phyloP scores from a whole-genome alignment of 495 filamentous ascomycete species.

The Parachaetomium inaequale region DNA sequence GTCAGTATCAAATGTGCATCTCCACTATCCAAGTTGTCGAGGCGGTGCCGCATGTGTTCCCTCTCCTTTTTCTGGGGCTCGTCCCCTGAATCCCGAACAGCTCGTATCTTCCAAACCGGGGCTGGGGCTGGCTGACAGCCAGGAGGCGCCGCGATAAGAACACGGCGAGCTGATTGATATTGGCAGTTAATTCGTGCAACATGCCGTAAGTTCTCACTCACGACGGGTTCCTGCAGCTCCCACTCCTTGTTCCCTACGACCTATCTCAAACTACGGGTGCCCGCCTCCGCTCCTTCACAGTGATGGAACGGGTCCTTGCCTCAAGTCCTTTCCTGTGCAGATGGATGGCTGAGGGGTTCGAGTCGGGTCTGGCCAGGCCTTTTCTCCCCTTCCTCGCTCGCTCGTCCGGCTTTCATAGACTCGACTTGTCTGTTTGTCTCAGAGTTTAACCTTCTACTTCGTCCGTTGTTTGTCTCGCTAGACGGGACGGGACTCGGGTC shows the following conservation, averaged over 20 bases:
- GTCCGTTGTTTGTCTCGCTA: too few relatives aligned
- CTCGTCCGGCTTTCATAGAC: background rate
- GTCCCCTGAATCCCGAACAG: too few relatives aligned
- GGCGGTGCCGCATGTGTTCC: background rate
- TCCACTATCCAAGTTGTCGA: background rate
- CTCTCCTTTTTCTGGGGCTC: too few relatives aligned
- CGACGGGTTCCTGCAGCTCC: conserved; percentile 1
- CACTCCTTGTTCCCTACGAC: background rate
- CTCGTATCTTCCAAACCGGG: too few relatives aligned
- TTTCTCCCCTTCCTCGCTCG: background rate
- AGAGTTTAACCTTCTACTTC: background rate
- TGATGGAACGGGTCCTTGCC: background rate
- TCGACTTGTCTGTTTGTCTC: background rate
- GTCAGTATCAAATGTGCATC: conserved; percentile 3
- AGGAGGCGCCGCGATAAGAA: background rate
- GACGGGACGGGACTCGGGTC: too few relatives aligned
- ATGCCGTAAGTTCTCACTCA: background rate
- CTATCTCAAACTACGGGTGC: background rate
- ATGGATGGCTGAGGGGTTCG: background rate
- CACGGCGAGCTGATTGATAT: background rate
- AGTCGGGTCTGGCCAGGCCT: background rate
- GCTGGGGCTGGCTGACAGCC: too few relatives aligned
- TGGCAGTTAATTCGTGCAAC: background rate
- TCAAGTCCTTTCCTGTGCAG: background rate
- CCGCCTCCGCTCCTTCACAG: background rate